Percentiles rank a stretch among this genome's conserved stretches.
These are phyloP conservation scores for Meyerozyma elateridarum DNA, from an alignment of 1,139 yeast species.

Conservation along the genomic window DNA sequence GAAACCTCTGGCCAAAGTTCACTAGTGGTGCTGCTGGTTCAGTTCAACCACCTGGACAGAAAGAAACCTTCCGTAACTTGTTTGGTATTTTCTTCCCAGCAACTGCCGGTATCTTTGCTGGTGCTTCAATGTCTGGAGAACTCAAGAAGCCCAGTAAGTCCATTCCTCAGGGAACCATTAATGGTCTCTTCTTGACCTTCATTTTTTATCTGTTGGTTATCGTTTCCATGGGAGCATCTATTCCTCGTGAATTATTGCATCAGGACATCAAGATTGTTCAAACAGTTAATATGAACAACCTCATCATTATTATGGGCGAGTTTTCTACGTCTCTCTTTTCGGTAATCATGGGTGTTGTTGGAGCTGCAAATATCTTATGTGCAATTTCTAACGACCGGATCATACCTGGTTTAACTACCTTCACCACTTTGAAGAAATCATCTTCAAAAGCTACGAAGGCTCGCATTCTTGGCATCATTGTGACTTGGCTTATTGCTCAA, in stretches of 20 bases:
- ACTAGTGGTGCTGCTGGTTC: conserved; percentile 94
- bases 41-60: conserved; percentile 44
- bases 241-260: conserved; percentile 72
- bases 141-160: conserved; percentile 77
- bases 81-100: conserved; percentile 98
- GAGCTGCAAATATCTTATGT: conserved; percentile 84
- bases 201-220: conserved; percentile 71
- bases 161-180: conserved; percentile 84
- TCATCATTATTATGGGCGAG: conserved; percentile 79
- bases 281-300: conserved; percentile 67
- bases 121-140: conserved; percentile 99
- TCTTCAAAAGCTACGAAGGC: conserved; percentile 47
- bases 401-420: conserved; percentile 66
- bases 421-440: conserved; percentile 46
- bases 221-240: conserved; percentile 69
- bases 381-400: conserved; percentile 88
- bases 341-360: conserved; percentile 90
- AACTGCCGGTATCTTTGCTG: conserved; percentile 96
- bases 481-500: conserved; percentile 83
- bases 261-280: conserved; percentile 81
- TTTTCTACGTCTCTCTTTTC: conserved; percentile 86
- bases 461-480: conserved; percentile 46
- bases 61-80: conserved; percentile 73
- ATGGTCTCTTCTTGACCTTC: conserved; percentile 76
- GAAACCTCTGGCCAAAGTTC: conserved; percentile 71